Conservation (phyloP, 129 eudicot genomes). For the Arctium minus region DNA sequence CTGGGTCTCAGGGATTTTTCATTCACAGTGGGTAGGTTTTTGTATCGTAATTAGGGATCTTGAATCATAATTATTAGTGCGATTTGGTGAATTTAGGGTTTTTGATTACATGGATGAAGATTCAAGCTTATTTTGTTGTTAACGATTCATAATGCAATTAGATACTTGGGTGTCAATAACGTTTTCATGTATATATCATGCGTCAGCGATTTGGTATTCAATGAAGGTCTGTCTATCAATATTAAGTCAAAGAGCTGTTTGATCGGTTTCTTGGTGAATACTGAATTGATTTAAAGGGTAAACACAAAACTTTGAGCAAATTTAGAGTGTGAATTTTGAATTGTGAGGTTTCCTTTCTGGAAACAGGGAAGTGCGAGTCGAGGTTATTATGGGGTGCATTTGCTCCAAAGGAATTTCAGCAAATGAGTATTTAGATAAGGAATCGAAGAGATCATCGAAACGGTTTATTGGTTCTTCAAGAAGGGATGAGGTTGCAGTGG, state of each 20-base stretch:
- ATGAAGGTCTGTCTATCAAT: not conserved
- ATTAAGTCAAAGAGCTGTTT: not conserved
- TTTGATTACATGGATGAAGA: not conserved
- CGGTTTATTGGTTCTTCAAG: conserved; percentile 52
- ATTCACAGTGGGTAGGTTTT: conserved; percentile 36
- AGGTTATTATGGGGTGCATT: conserved; percentile 62
- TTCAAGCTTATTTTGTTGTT: not conserved
- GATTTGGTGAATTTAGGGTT: conserved; percentile 29
- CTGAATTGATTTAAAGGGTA: not conserved
- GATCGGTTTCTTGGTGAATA: not conserved
- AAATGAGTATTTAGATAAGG: conserved; percentile 43
- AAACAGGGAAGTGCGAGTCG: conserved; percentile 22
- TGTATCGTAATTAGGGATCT: conserved; percentile 36
- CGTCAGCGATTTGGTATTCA: not conserved
- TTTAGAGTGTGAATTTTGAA: conserved; percentile 3
- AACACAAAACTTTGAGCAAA: not conserved
- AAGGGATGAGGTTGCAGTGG: conserved; percentile 55
- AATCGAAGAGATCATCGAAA: conserved; percentile 51
- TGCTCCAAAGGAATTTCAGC: conserved; percentile 70
- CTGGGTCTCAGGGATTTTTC: conserved; percentile 18
- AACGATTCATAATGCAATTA: conserved; percentile 17
- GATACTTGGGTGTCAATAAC: conserved; percentile 8
- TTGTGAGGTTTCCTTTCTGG: conserved; percentile 25
- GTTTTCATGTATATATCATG: not conserved
- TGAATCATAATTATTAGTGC: conserved; percentile 18